Percentiles rank a stretch among this genome's conserved stretches.
These are phyloP conservation scores for Inosperma sp. DNA, from an alignment of 768 basidiomycete genomes.

Conservation along the genomic window DNA sequence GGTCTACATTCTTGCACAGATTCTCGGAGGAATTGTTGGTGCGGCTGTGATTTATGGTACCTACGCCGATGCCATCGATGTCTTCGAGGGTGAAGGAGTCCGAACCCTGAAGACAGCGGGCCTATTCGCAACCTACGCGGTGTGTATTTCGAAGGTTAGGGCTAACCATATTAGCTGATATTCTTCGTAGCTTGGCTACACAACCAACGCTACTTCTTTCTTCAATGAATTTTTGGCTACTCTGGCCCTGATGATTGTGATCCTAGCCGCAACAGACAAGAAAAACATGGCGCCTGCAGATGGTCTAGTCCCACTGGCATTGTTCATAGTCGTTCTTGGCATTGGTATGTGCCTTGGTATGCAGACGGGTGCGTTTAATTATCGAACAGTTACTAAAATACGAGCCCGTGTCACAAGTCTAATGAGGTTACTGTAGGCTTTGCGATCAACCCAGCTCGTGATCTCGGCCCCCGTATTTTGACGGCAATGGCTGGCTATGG, in stretches of 20 bases:
- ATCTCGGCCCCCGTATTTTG: slow-evolving; percentile 60
- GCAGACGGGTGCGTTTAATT: slow-evolving; percentile 43
- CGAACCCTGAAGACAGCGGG: slow-evolving; percentile 53
- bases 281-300: slow-evolving; percentile 43
- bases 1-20: slow-evolving; percentile 43
- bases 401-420: slow-evolving; percentile 4
- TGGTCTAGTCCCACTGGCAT: slow-evolving; percentile 48
- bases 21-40: slow-evolving; percentile 59
- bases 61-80: slow-evolving; percentile 61
- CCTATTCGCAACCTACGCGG: slow-evolving; percentile 59
- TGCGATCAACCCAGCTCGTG: slow-evolving; percentile 67
- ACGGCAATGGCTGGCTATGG: slow-evolving; percentile 74
- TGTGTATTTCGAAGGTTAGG: slow-evolving; percentile 28
- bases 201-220: slow-evolving; percentile 36
- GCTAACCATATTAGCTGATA: slow-evolving; percentile 4
- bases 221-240: slow-evolving; percentile 53
- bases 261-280: slow-evolving; percentile 55
- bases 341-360: slow-evolving; percentile 55
- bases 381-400: neutral
- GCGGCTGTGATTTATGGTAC: slow-evolving; percentile 56
- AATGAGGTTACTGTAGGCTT: slow-evolving; percentile 35
- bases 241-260: slow-evolving; percentile 48
- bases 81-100: slow-evolving; percentile 48
- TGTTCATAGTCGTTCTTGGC: slow-evolving; percentile 56
- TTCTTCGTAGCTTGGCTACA: slow-evolving; percentile 31